Evolutionary conservation across 169 alveolate genomes (phyloP).

Genomic region (Fabrea salina): DNA sequence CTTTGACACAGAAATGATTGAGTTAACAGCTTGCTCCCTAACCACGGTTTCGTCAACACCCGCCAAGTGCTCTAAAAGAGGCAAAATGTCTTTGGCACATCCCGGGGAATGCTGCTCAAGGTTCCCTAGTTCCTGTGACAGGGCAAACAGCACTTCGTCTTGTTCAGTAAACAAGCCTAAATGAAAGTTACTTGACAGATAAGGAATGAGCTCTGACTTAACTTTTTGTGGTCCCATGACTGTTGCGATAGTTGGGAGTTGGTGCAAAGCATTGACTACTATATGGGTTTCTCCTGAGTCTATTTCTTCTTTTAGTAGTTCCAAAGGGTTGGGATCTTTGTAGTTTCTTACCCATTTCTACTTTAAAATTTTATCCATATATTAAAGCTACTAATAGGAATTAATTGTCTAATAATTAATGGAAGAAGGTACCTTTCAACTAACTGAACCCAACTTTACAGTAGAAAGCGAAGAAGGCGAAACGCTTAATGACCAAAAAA

Average conservation of each 20-base stretch:
- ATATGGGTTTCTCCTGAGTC: constrained; percentile 69
- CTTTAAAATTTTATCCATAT: too few relatives aligned
- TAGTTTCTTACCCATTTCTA: constrained; percentile 1
- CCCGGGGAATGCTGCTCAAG: constrained; percentile 20
- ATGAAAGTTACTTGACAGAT: constrained; percentile 45
- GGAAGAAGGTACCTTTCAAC: too few relatives aligned
- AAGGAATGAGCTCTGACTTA: constrained; percentile 56
- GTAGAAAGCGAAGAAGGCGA: too few relatives aligned
- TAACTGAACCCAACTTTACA: too few relatives aligned
- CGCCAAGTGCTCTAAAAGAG: constrained; percentile 63
- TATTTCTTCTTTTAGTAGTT: constrained; percentile 67
- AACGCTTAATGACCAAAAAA: too few relatives aligned
- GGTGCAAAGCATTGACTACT: constrained; percentile 75
- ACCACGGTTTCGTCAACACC: constrained; percentile 82
- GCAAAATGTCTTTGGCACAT: constrained; percentile 34
- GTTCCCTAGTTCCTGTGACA: constrained; percentile 69
- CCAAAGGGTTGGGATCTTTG: constrained; percentile 47
- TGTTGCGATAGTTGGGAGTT: constrained; percentile 60
- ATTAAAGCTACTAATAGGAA: too few relatives aligned
- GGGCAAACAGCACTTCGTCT: constrained; percentile 79
- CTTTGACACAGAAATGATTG: constrained; percentile 52
- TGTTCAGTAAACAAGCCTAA: constrained; percentile 36
- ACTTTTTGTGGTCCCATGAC: constrained; percentile 58
- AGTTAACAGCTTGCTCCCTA: constrained; percentile 70
- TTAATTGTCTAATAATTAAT: too few relatives aligned